These are phyloP conservation scores for Daldinia bambusicola DNA, from an alignment of 495 filamentous ascomycete genomes.

Conservation along the genomic window DNA sequence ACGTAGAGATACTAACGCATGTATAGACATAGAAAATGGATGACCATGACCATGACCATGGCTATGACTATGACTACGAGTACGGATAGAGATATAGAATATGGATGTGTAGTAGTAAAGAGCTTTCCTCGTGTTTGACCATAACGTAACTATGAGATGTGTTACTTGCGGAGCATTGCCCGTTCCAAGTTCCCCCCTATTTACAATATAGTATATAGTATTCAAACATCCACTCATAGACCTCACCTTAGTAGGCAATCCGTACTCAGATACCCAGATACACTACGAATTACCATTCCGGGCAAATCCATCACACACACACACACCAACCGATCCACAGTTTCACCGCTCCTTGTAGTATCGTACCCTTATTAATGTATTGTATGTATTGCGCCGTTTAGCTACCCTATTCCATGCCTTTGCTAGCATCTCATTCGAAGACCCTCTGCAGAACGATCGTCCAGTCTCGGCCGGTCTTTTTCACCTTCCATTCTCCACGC, in stretches of 20 bases:
- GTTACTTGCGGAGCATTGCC: slow-evolving; percentile 14
- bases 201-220: slow-evolving; percentile 9
- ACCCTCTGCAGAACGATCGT: slow-evolving; percentile 38
- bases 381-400: neutral
- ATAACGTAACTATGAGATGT: neutral
- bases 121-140: neutral
- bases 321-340: slow-evolving; percentile 38
- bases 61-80: no score
- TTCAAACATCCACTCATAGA: neutral
- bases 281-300: slow-evolving; percentile 37
- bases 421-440: slow-evolving; percentile 36
- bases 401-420: slow-evolving; percentile 7
- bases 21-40: no score
- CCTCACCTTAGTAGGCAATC: neutral
- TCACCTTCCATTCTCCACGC: slow-evolving; percentile 35
- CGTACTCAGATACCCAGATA: neutral
- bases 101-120: neutral
- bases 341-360: slow-evolving; percentile 47
- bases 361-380: slow-evolving; percentile 9
- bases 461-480: slow-evolving; percentile 45
- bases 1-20: neutral
- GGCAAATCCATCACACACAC: slow-evolving; percentile 28
- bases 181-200: slow-evolving; percentile 5
- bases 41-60: no score
- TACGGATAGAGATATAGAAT: no score